Conservation (phyloP, 192 early-diverging fungal species). For the Backusella macrospora region DNA sequence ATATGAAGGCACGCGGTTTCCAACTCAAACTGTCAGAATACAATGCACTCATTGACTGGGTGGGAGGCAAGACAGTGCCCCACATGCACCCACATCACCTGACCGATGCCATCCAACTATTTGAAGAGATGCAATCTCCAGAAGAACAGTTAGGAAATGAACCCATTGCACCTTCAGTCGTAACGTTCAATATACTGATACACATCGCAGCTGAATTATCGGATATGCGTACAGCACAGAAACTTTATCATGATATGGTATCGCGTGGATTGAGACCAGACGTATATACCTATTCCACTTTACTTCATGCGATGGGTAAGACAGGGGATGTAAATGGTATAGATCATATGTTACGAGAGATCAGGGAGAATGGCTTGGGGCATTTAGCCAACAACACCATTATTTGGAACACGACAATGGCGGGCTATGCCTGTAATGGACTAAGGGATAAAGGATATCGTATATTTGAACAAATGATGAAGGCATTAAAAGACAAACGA, state of each 20-base stretch:
- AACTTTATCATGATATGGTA: constrained; percentile 42
- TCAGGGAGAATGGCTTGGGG: constrained; percentile 11
- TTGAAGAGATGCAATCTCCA: constrained; percentile 33
- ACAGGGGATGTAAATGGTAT: constrained; percentile 34
- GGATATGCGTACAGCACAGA: constrained; percentile 40
- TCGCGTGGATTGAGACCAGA: constrained; percentile 30
- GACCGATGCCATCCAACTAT: constrained; percentile 33
- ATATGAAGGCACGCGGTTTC: constrained; percentile 34
- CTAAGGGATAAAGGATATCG: constrained; percentile 24
- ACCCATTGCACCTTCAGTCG: constrained; percentile 26
- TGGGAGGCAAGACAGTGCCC: constrained; percentile 37
- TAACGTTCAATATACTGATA: constrained; percentile 41
- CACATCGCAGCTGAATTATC: constrained; percentile 28
- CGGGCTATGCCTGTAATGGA: constrained; percentile 34
- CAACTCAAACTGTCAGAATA: constrained; percentile 31
- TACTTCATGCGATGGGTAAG: constrained; percentile 28
- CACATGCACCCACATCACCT: constrained; percentile 26
- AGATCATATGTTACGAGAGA: constrained; percentile 25
- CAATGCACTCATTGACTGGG: constrained; percentile 38
- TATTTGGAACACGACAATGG: constrained; percentile 37
- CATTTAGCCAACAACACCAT: constrained; percentile 26
- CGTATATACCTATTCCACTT: constrained; percentile 33
- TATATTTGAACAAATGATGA: constrained; percentile 37
- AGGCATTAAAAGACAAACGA: neutral
- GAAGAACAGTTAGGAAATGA: neutral